These are phyloP conservation scores for Lathyrus tuberosus DNA, from an alignment of 306 rosid genomes.

Conservation along the genomic window DNA sequence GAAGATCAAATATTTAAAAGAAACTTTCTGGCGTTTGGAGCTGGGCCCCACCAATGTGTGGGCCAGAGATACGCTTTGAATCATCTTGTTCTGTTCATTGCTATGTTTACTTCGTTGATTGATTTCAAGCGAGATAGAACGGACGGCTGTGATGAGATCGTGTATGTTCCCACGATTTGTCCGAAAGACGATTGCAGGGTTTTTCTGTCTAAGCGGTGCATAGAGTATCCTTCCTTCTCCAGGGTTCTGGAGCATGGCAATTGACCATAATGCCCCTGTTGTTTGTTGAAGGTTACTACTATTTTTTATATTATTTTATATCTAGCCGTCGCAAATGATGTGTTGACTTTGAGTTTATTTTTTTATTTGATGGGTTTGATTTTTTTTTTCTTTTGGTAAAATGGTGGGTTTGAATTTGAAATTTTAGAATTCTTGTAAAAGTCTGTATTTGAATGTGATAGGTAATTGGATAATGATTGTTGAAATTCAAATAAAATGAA, in stretches of 20 bases:
- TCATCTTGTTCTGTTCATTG: conserved; percentile 83
- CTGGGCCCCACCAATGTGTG: conserved; percentile 92
- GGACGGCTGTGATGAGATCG: conserved; percentile 89
- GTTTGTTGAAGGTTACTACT: neutral
- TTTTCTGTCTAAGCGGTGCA: conserved; percentile 52
- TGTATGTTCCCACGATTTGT: conserved; percentile 73
- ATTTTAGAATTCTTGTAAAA: conserved; percentile 35
- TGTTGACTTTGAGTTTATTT: conserved; percentile 19
- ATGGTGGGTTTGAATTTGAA: conserved; percentile 9
- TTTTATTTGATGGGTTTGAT: conserved; percentile 5
- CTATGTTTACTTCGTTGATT: conserved; percentile 69
- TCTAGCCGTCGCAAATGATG: conserved; percentile 20
- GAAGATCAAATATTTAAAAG: conserved; percentile 71
- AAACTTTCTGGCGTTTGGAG: conserved; percentile 82
- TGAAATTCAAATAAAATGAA: conserved; percentile 39
- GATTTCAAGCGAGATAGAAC: conserved; percentile 76
- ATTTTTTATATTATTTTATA: neutral
- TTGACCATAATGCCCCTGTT: conserved; percentile 22
- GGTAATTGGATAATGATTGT: conserved; percentile 45
- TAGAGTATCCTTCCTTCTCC: conserved; percentile 52
- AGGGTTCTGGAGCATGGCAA: neutral
- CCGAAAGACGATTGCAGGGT: conserved; percentile 91
- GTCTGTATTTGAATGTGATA: conserved; percentile 34
- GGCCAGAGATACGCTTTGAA: conserved; percentile 90
- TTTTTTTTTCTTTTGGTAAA: neutral